Percentiles rank a stretch among this genome's conserved stretches.
phyloP scores from a whole-genome alignment of 176 grass and related monocot species.

The Carex scoparia region DNA sequence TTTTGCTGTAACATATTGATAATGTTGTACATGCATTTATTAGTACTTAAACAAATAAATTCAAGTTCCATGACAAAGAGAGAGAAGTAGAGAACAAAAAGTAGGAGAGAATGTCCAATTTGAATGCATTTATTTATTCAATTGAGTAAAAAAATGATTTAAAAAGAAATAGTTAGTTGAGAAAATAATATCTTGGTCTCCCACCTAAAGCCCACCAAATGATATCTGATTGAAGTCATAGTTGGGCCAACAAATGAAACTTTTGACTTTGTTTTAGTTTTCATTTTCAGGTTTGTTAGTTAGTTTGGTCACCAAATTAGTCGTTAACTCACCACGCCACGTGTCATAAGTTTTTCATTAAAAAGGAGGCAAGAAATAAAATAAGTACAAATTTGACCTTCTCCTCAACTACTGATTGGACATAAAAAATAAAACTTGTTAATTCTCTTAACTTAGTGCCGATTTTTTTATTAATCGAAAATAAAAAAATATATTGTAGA shows the following conservation, averaged over 20 bases:
- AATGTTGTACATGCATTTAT: too few species aligned
- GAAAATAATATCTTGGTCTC: not conserved
- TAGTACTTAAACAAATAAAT: too few species aligned
- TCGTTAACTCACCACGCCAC: not conserved
- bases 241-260: slow-evolving; percentile 18
- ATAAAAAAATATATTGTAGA: too few species aligned
- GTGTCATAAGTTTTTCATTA: not conserved
- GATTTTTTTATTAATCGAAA: too few species aligned
- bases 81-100: too few species aligned
- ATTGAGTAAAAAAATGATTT: not conserved
- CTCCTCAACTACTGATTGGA: too few species aligned
- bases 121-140: not conserved
- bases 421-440: too few species aligned
- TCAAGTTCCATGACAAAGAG: too few species aligned
- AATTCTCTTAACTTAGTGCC: too few species aligned
- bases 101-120: not conserved
- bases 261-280: not conserved
- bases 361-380: not conserved
- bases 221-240: not conserved
- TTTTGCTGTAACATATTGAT: too few species aligned
- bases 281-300: not conserved
- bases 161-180: not conserved
- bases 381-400: too few species aligned
- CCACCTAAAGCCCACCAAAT: not conserved
- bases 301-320: slow-evolving; percentile 10